These are phyloP conservation scores for Nitzschia inconspicua DNA, from an alignment of 108 stramenopile genomes.

Conservation along the genomic window DNA sequence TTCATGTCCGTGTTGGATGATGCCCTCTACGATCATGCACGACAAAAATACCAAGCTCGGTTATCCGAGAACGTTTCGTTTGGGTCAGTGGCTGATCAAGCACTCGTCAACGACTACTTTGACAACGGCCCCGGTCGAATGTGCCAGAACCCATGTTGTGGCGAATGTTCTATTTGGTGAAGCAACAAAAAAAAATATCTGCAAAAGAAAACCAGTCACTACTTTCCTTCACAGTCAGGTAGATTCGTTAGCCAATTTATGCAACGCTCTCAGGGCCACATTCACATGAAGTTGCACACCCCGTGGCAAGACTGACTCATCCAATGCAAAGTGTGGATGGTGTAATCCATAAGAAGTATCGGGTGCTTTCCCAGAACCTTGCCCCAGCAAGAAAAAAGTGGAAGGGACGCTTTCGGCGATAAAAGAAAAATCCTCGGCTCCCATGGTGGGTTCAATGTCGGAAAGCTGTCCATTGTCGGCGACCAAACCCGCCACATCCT, in stretches of 20 bases:
- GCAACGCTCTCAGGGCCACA: slow-evolving; percentile 67
- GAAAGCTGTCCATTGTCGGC: slow-evolving; percentile 34
- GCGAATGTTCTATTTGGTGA: slow-evolving; percentile 6
- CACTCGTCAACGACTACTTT: slow-evolving; percentile 17
- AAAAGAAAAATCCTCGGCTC: slow-evolving; percentile 91
- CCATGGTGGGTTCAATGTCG: slow-evolving; percentile 84
- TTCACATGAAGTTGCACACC: slow-evolving; percentile 84
- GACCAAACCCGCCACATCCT: slow-evolving; percentile 64
- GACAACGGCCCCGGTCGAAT: neutral
- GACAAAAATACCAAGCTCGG: slow-evolving; percentile 7
- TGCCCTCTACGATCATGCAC: slow-evolving; percentile 26
- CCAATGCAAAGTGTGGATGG: slow-evolving; percentile 82
- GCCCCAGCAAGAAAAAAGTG: slow-evolving; percentile 80
- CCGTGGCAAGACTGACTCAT: slow-evolving; percentile 67
- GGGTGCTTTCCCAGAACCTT: slow-evolving; percentile 53
- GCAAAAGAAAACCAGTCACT: no score
- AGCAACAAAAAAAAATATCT: no score
- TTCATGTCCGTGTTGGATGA: slow-evolving; percentile 34
- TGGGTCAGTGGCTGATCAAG: slow-evolving; percentile 13
- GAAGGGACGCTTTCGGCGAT: slow-evolving; percentile 71
- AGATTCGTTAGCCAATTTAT: slow-evolving; percentile 25
- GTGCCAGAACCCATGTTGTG: slow-evolving; percentile 13
- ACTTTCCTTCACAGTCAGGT: neutral
- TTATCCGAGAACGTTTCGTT: no score
- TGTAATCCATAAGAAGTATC: slow-evolving; percentile 77